Base-by-base conservation (phyloP, 352 stramenopile species). In the Phytophthora citricola region DNA sequence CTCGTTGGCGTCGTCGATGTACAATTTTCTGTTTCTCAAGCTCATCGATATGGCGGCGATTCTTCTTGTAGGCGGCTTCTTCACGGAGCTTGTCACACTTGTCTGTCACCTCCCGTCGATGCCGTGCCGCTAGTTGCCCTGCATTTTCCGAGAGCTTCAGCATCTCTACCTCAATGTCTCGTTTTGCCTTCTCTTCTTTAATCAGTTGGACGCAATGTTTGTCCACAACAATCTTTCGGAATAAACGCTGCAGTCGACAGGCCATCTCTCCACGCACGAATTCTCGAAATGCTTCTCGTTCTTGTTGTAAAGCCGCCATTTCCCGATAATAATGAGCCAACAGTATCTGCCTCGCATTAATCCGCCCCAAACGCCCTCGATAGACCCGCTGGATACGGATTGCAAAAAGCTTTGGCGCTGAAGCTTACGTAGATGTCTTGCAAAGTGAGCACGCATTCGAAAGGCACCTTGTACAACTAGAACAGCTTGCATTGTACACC, bases 341-440 rank as follows among this genome's bases (percentile, higher is more conserved):
- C 4, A 93, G 51, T 2, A 7, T 44, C 9, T 78, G 68, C 1
- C 74, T 71, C 6, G 76, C 72, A 27, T 47, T 36, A 38, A 89
- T 75, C 2, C 85, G 73, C 3, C 74, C 85, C 2, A 79, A 51
- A 4, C 85, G 78, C 12, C 85, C 85, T 20, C 85, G 78, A 58
- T 89, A 93, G 29, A 87, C 67, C 1, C 81, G 76, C 57, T 90
- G 84, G 11, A 92, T 71, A 27, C 72, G 76, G 11, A 91, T 85
- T 3, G 78, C 78, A n/a, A 83, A 64, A 75, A 64, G 32, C 87
- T 68, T 11, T 70, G 76, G 10, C 67, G 72, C 1, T 73, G 68
- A 17, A 89, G n/a, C 5, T 79, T 68, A 12, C 65, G 68, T 3
- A 88, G 20, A 53, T 83, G 83, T 29, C 58, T 60, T 26, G 75